These are phyloP conservation scores for Theobroma cacao DNA, from an alignment of 345 rosid genomes.

Conservation along the genomic window DNA sequence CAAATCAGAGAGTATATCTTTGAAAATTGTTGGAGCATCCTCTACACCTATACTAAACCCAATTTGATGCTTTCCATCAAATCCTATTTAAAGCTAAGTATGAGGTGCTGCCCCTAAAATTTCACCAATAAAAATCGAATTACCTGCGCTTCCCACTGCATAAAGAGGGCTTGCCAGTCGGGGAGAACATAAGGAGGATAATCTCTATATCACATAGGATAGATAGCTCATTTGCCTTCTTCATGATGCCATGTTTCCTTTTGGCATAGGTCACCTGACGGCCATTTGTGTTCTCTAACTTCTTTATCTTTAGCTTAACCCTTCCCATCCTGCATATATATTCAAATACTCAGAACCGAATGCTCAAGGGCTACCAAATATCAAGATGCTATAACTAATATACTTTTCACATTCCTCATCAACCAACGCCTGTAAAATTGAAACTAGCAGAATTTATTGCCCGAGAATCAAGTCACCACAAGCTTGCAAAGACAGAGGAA, in stretches of 20 bases:
- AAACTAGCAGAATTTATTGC: background rate
- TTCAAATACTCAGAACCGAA: background rate
- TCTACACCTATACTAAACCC: background rate
- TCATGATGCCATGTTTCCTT: conserved; percentile 71
- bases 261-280: conserved; percentile 73
- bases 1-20: background rate
- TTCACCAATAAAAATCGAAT: background rate
- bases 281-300: conserved; percentile 59
- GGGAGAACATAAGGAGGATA: conserved; percentile 80
- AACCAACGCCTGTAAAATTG: background rate
- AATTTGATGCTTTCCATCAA: background rate
- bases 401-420: background rate
- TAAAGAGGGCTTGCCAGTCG: conserved; percentile 60
- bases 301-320: conserved; percentile 76
- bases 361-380: background rate
- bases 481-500: background rate
- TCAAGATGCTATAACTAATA: background rate
- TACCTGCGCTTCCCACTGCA: conserved; percentile 60
- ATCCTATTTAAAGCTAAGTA: background rate
- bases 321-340: conserved; percentile 62
- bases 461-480: background rate
- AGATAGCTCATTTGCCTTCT: conserved; percentile 74
- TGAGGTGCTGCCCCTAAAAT: background rate
- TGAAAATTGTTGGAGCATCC: background rate
- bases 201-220: conserved; percentile 69